Conservation (phyloP, 768 basidiomycete species). For the Candolleomyces aberdarensis region DNA sequence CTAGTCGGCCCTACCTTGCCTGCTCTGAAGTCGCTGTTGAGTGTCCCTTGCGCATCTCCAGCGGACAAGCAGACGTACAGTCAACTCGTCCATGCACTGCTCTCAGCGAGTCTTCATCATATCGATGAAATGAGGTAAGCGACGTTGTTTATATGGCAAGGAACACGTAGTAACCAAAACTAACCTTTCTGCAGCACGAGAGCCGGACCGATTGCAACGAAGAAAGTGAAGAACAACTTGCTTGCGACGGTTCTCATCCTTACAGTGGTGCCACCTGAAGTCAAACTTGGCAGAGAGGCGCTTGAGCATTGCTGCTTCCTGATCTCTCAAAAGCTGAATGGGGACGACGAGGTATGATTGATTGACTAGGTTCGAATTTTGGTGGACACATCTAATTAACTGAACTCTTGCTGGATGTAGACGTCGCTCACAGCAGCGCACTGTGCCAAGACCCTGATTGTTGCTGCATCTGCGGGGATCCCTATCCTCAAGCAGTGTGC, state of each 20-base stretch:
- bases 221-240: constrained; percentile 90
- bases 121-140: constrained; percentile 89
- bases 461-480: constrained; percentile 66
- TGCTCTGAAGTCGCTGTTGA: constrained; percentile 71
- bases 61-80: constrained; percentile 52
- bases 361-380: background rate
- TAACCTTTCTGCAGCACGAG: constrained; percentile 57
- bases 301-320: constrained; percentile 85
- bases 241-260: constrained; percentile 82
- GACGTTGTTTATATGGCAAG: background rate
- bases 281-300: constrained; percentile 67
- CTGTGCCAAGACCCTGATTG: constrained; percentile 81
- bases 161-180: constrained; percentile 1
- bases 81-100: constrained; percentile 67
- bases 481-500: constrained; percentile 68
- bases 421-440: constrained; percentile 83
- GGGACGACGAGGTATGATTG: constrained; percentile 60
- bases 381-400: background rate
- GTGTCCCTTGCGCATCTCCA: constrained; percentile 40
- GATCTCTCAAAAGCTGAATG: constrained; percentile 76
- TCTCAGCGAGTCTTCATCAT: constrained; percentile 84
- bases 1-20: constrained; percentile 79
- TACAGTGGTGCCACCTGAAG: constrained; percentile 66
- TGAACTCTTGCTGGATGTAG: constrained; percentile 32
- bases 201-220: constrained; percentile 66